These are phyloP conservation scores for Phoma sp. DNA, from an alignment of 2,329 filamentous ascomycete species.

Conservation along the genomic window DNA sequence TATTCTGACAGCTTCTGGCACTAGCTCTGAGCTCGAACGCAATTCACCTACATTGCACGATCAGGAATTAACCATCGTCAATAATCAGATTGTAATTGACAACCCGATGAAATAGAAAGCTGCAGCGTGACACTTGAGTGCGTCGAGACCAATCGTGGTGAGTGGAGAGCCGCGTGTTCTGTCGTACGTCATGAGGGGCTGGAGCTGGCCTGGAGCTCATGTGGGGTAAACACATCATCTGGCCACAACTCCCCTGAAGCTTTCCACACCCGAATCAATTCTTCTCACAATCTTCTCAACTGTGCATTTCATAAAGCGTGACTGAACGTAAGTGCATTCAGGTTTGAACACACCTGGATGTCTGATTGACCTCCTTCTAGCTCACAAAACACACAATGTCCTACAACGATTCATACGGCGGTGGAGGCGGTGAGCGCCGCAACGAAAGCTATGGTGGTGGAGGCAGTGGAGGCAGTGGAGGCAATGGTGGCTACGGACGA, in stretches of 20 bases:
- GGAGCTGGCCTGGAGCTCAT: slow-evolving; percentile 13
- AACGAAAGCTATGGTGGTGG: slow-evolving; percentile 25
- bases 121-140: slow-evolving; percentile 1
- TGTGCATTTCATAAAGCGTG: no score
- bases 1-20: no score
- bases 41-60: no score
- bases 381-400: slow-evolving; percentile 24
- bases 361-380: not conserved
- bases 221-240: slow-evolving; percentile 17
- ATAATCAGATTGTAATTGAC: no score
- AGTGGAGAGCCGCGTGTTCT: not conserved
- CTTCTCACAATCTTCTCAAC: not conserved
- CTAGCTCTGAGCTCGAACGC: no score
- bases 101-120: no score
- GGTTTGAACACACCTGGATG: not conserved
- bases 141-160: slow-evolving; percentile 2
- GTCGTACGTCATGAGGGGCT: slow-evolving; percentile 8
- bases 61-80: no score
- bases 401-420: slow-evolving; percentile 34
- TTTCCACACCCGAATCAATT: not conserved
- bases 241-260: not conserved
- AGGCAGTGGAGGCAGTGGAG: slow-evolving; percentile 18
- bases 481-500: slow-evolving; percentile 26
- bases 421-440: slow-evolving; percentile 26
- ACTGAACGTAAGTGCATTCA: not conserved